Base-by-base conservation (phyloP, 2,329 filamentous ascomycete species). In the Scleromitrula shiraiana region DNA sequence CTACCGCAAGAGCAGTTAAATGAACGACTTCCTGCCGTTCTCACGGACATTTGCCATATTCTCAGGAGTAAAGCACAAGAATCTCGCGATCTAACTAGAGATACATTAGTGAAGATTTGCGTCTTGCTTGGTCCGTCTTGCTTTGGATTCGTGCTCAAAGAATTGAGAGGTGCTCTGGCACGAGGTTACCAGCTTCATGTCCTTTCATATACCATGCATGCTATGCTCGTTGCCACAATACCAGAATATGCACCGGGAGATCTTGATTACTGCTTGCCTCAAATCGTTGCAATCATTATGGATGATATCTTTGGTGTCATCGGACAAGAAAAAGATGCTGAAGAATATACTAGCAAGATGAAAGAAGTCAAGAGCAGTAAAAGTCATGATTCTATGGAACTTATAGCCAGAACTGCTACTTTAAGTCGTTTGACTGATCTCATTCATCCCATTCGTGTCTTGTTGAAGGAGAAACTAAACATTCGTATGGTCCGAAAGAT, bases 291-390 rank as follows among this genome's bases (percentile, higher is more conserved):
- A 1, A 80, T 98, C 36, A 83, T 97, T 54, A 93, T 98, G 87
- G 93, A 98, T 61, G 94, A 98, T 63, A 93, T 94, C 10, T 98
- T 98, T 62, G 94, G 94, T 24, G 80, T 82, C 5, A 85, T 85
- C 27, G 93, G 93, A 2, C 86, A 95, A 68, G 91, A 98, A 63
- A 98, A 98, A 67, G 93, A 98, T 59, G 91, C 91, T 0, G 89
- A 96, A 59, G 93, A 90, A 45, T 98, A 98, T 64, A 83, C 85
- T 48, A 95, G 82, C 64, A 86, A 91, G 66, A 96, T 94, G 83
- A 95, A 94, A 67, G 93, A 98, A 68, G 84, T 98, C 49, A 97
- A 95, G 71, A 93, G 87, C 66, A 96, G 87, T 72, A 98, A 97
- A 72, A 96, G 90, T 63, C 95, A 90, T 61, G 94, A 98, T 63